Percentiles rank a stretch among this genome's conserved stretches.
phyloP scores from a whole-genome alignment of 2,329 filamentous ascomycete species.

The Purpureocillium lavendulum region DNA sequence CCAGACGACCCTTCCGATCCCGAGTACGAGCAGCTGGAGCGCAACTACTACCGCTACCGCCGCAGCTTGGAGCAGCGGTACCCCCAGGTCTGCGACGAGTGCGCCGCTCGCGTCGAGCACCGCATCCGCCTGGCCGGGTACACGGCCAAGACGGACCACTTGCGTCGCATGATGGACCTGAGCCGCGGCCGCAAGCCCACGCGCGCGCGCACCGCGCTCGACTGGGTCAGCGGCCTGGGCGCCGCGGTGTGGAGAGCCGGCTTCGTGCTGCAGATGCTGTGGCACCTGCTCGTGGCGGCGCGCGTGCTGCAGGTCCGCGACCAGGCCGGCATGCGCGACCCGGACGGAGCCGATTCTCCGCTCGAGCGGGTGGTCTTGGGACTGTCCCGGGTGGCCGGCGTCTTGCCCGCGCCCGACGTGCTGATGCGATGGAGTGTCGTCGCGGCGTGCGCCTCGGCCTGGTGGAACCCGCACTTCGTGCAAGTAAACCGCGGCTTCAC shows the following conservation, averaged over 20 bases:
- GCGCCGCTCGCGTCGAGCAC: constrained; percentile 64
- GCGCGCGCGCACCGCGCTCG: constrained; percentile 26
- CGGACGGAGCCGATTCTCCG: constrained; percentile 17
- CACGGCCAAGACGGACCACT: constrained; percentile 73
- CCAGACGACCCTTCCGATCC: constrained; percentile 56
- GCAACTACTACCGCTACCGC: constrained; percentile 61
- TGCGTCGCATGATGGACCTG: constrained; percentile 66
- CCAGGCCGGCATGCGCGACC: constrained; percentile 23
- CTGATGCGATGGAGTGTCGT: constrained; percentile 39
- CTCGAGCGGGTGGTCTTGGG: constrained; percentile 6
- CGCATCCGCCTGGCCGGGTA: constrained; percentile 67
- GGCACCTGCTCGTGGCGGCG: constrained; percentile 34
- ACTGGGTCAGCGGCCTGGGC: constrained; percentile 33
- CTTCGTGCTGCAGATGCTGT: constrained; percentile 36
- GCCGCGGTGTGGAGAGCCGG: constrained; percentile 40
- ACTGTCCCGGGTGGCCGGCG: constrained; percentile 9
- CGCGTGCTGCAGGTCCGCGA: constrained; percentile 14
- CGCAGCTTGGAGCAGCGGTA: constrained; percentile 71
- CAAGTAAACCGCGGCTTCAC: constrained; percentile 52
- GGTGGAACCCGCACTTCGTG: constrained; percentile 63
- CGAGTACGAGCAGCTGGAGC: constrained; percentile 60
- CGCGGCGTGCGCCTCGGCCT: constrained; percentile 43
- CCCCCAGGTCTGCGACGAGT: constrained; percentile 78
- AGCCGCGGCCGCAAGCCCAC: constrained; percentile 31
- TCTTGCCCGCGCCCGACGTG: constrained; percentile 30